Evolutionary conservation across 129 eudicot genomes (phyloP), one percentile per base, ranked within the genome.

Genomic region (Heracleum sosnowskyi): DNA sequence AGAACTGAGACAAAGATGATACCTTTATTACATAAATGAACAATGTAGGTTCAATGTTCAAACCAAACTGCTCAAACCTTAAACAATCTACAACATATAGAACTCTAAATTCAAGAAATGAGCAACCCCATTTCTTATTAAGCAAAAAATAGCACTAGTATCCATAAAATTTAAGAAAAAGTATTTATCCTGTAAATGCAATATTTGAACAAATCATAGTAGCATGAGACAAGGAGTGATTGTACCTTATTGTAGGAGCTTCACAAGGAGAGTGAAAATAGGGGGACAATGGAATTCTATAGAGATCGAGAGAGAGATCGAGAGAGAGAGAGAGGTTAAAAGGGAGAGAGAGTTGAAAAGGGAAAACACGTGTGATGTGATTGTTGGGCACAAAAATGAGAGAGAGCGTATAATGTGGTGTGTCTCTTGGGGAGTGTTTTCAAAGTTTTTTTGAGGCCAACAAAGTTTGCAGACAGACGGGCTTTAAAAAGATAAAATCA

Each of bases 201-300:
- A 49, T 20, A 60, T 60, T n/a, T 60, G 68, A 60, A 60, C 68
- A 60, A 4, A 60, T 44, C 47, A 12, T 44, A 41, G 46, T 37
- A 72, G 45, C 31, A 72, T 13, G 18, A 72, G 18, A 44, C 26
- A 74, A 74, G 60, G 77, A 74, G 77, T 42, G 77, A 74, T 74
- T 26, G 77, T 74, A 74, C 60, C 77, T 74, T 74, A 74, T 28
- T 74, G 77, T 74, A 72, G 76, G 76, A 72, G 76, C 51, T 72
- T 70, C 45, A 70, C 35, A 11, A 31, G 68, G 33, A 60, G 68
- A 60, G 68, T 60, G 33, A 60, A 60, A 60, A 26, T 60, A 60
- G 68, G 66, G 66, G 16, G n/a, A 10, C 22, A 10, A 57, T 57
- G 31, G 13, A 57, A 24, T 57, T 22, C 26, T 2, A 47, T 57